These are phyloP conservation scores for Hirschfeldia incana DNA, from an alignment of 345 rosid species.

Conservation along the genomic window DNA sequence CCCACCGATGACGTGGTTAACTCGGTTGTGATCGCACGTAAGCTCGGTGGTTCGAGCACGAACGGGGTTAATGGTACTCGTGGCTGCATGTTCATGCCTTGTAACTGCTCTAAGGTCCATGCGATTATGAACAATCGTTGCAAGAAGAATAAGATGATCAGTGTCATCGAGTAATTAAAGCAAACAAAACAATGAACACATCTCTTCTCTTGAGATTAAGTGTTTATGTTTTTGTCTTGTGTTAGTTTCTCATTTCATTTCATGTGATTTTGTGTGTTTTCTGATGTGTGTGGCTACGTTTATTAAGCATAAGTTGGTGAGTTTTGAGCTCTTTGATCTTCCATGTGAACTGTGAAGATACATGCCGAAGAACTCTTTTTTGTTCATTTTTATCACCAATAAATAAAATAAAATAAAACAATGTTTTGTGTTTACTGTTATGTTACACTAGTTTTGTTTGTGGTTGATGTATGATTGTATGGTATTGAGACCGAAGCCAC, in stretches of 20 bases:
- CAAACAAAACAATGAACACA: neutral
- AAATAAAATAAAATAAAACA: neutral
- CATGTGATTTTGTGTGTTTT: conserved; percentile 8
- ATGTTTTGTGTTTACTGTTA: neutral
- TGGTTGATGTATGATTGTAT: neutral
- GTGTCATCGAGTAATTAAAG: conserved; percentile 32
- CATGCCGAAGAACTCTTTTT: neutral
- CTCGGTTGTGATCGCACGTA: conserved; percentile 76
- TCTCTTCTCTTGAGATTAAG: neutral
- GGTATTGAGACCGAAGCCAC: neutral
- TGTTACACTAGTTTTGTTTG: neutral
- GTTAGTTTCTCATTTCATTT: neutral
- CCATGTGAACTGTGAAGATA: no score
- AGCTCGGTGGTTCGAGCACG: conserved; percentile 37
- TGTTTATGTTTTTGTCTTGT: conserved; percentile 16
- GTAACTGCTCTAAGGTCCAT: conserved; percentile 67
- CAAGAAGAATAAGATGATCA: conserved; percentile 53
- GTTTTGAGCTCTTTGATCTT: no score
- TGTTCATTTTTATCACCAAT: neutral
- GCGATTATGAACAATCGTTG: conserved; percentile 46
- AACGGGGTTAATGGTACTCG: conserved; percentile 25
- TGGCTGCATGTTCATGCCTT: conserved; percentile 43
- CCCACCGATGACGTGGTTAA: conserved; percentile 85
- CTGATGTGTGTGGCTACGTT: neutral
- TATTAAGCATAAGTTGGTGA: no score